These are phyloP conservation scores for Spongospora subterranea DNA, from an alignment of 208 protist species.

Conservation along the genomic window DNA sequence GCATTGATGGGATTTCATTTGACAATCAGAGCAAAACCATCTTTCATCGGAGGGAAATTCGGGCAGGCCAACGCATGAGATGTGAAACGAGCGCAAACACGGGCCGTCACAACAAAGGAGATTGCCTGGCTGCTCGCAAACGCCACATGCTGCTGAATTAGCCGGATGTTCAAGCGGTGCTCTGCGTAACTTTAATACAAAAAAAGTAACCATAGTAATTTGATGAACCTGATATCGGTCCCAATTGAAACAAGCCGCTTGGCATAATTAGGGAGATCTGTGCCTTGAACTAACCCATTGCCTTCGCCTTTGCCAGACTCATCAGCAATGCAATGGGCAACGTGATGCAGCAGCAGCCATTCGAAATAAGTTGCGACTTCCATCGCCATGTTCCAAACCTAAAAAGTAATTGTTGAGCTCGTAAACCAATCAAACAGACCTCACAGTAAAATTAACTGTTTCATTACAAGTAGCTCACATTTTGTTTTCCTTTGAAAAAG, in stretches of 20 bases:
- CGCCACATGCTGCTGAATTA: constrained; percentile 50
- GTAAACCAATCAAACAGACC: neutral
- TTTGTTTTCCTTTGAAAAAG: no score
- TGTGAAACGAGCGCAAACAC: constrained; percentile 47
- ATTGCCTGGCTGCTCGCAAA: constrained; percentile 51
- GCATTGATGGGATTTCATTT: constrained; percentile 23
- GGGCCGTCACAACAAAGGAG: constrained; percentile 38
- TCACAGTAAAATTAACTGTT: no score
- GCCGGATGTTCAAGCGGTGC: constrained; percentile 22
- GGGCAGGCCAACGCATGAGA: constrained; percentile 6
- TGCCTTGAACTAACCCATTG: neutral
- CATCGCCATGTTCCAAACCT: constrained; percentile 49
- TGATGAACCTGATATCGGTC: constrained; percentile 3
- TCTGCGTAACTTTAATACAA: neutral
- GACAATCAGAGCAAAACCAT: constrained; percentile 49
- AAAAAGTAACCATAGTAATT: neutral
- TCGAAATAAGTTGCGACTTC: constrained; percentile 39
- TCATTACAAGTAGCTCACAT: no score
- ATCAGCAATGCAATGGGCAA: constrained; percentile 21
- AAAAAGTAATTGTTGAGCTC: neutral
- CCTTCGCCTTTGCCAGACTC: neutral
- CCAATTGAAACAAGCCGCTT: constrained; percentile 32
- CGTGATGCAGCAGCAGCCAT: constrained; percentile 16
- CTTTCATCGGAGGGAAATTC: constrained; percentile 35
- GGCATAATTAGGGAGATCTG: neutral